Conservation (phyloP, 2,329 filamentous ascomycete genomes). For the Lachnellula hyalina region DNA sequence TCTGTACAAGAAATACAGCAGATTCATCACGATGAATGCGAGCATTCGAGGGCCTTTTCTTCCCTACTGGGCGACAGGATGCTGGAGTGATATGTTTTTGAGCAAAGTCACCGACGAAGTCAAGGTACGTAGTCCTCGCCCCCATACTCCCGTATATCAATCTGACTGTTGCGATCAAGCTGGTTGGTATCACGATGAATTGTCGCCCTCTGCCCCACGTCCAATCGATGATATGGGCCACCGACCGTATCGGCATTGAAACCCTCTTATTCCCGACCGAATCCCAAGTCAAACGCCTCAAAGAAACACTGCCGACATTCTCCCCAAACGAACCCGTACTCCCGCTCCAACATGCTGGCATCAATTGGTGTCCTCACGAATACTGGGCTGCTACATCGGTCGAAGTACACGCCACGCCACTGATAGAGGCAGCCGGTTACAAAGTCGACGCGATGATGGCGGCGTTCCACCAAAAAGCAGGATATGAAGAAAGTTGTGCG, state of each 20-base stretch:
- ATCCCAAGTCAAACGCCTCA: not conserved
- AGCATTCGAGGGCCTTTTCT: constrained; percentile 23
- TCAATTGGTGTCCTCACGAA: constrained; percentile 14
- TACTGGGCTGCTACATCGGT: constrained; percentile 9
- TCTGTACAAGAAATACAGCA: constrained; percentile 19
- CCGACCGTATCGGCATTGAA: constrained; percentile 13
- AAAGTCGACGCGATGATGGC: constrained; percentile 19
- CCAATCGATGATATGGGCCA: constrained; percentile 24
- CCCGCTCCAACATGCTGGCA: constrained; percentile 5
- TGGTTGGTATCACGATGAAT: constrained; percentile 18
- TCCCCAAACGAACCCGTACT: not conserved
- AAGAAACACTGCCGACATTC: not conserved
- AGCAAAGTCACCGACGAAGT: constrained; percentile 13
- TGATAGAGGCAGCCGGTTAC: constrained; percentile 14
- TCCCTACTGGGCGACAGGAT: constrained; percentile 15
- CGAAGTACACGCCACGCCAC: constrained; percentile 8
- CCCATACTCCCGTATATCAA: too few relatives aligned
- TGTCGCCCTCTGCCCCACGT: constrained; percentile 16
- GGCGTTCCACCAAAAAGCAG: constrained; percentile 10
- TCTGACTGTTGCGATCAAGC: not conserved
- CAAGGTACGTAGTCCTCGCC: constrained; percentile 15
- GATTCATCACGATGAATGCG: constrained; percentile 23
- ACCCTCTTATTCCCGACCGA: constrained; percentile 10
- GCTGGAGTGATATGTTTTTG: constrained; percentile 23
- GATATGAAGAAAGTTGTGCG: constrained; percentile 7